A percentile compares a stretch with the other conserved stretches of the same genome.
Conservation (phyloP, 768 basidiomycete species). For the Guyanaporus albipodus region DNA sequence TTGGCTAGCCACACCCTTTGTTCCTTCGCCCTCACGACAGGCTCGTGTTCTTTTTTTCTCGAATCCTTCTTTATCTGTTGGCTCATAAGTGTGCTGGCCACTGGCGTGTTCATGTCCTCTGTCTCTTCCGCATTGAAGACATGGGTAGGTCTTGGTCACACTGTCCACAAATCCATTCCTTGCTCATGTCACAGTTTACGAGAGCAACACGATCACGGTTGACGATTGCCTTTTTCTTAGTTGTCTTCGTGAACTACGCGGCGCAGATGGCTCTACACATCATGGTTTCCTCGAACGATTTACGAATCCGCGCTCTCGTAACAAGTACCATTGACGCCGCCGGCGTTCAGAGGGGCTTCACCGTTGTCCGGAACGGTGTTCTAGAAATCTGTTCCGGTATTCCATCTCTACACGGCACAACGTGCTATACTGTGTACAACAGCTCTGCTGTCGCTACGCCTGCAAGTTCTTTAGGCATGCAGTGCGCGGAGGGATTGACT, state of each 20-base stretch:
- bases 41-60: slow-evolving; percentile 5
- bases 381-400: slow-evolving; percentile 39
- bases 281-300: slow-evolving; percentile 36
- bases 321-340: slow-evolving; percentile 29
- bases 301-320: slow-evolving; percentile 33
- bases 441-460: neutral
- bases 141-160: slow-evolving; percentile 12
- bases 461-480: slow-evolving; percentile 8
- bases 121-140: neutral
- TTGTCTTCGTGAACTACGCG: slow-evolving; percentile 41
- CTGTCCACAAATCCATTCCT: neutral
- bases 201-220: slow-evolving; percentile 48
- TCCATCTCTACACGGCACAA: slow-evolving; percentile 29
- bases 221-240: slow-evolving; percentile 45
- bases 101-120: too few species aligned
- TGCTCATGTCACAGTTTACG: slow-evolving; percentile 34
- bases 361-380: slow-evolving; percentile 14
- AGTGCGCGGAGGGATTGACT: slow-evolving; percentile 41
- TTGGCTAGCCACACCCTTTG: neutral
- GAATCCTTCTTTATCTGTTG: neutral
- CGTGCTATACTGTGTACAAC: slow-evolving; percentile 17
- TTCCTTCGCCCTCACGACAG: slow-evolving; percentile 12
- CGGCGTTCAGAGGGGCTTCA: slow-evolving; percentile 24
- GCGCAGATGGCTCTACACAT: slow-evolving; percentile 41
- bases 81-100: neutral